Conservation (phyloP, 441 rosid species). For the Euphorbia corollata region DNA sequence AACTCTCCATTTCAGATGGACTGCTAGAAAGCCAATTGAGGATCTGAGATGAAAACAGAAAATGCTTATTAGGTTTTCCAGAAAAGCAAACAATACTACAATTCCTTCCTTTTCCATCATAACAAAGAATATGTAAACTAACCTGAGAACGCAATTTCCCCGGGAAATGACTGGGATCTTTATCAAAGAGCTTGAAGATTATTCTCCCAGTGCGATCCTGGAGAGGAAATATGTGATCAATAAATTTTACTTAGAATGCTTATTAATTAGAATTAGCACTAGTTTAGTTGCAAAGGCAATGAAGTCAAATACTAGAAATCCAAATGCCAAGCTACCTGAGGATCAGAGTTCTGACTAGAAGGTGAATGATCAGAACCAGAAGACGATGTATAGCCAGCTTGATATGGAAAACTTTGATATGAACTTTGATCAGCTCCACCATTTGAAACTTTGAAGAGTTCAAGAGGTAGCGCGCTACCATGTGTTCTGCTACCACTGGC, state of each 20-base stretch:
- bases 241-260: not conserved
- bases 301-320: not conserved
- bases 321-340: slow-evolving; percentile 46
- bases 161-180: slow-evolving; percentile 86
- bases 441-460: slow-evolving; percentile 57
- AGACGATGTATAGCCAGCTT: slow-evolving; percentile 63
- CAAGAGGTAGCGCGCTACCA: slow-evolving; percentile 45
- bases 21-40: slow-evolving; percentile 81
- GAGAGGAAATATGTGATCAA: slow-evolving; percentile 20
- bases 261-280: not conserved
- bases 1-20: slow-evolving; percentile 95
- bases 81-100: not conserved
- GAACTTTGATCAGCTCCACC: slow-evolving; percentile 37
- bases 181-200: slow-evolving; percentile 70
- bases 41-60: slow-evolving; percentile 40
- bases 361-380: slow-evolving; percentile 92
- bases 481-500: slow-evolving; percentile 34
- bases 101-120: not conserved
- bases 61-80: slow-evolving; percentile 10
- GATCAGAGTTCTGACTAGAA: slow-evolving; percentile 67
- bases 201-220: slow-evolving; percentile 80
- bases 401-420: slow-evolving; percentile 48
- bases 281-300: not conserved
- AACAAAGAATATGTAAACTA: slow-evolving; percentile 14
- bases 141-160: slow-evolving; percentile 68